Evolutionary conservation across 768 basidiomycete species (phyloP).

Genomic region (Boletus reticuloceps): DNA sequence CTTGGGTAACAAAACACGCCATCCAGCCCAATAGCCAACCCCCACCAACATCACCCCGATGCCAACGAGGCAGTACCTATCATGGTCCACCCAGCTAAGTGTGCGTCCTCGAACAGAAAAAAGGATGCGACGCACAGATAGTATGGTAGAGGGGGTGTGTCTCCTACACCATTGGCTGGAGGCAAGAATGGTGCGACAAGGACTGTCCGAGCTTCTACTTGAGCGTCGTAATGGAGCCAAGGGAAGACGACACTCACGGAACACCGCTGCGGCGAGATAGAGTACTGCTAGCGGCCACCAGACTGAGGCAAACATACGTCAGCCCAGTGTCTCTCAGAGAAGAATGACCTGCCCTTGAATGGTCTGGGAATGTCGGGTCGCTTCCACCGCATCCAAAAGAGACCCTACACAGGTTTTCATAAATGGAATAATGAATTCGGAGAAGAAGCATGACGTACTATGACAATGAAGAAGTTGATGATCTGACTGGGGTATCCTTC

Average conservation of each 20-base stretch:
- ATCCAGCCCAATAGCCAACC: slow-evolving; percentile 51
- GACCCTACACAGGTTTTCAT: slow-evolving; percentile 32
- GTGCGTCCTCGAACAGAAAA: slow-evolving; percentile 15
- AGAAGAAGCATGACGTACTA: slow-evolving; percentile 35
- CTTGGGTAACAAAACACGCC: slow-evolving; percentile 48
- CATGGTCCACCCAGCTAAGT: not conserved
- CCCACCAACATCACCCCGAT: slow-evolving; percentile 46
- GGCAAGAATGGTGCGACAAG: slow-evolving; percentile 53
- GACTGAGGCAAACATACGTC: slow-evolving; percentile 27
- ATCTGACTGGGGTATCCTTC: slow-evolving; percentile 50
- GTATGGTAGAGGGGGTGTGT: slow-evolving; percentile 62
- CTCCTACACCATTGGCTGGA: slow-evolving; percentile 53
- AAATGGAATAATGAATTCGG: too few species aligned
- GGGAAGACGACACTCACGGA: slow-evolving; percentile 40
- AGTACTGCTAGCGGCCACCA: slow-evolving; percentile 54
- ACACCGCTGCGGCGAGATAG: slow-evolving; percentile 48
- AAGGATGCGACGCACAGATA: slow-evolving; percentile 42
- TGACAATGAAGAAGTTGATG: slow-evolving; percentile 52
- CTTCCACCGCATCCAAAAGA: slow-evolving; percentile 55
- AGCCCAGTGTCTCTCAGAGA: too few species aligned
- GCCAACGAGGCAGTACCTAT: slow-evolving; percentile 51
- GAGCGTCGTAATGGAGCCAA: not conserved
- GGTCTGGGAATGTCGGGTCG: slow-evolving; percentile 47
- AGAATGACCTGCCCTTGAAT: slow-evolving; percentile 45
- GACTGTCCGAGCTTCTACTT: slow-evolving; percentile 30